Base-by-base conservation (phyloP, 164 flowering plant species). In the Aristolochia californica region DNA sequence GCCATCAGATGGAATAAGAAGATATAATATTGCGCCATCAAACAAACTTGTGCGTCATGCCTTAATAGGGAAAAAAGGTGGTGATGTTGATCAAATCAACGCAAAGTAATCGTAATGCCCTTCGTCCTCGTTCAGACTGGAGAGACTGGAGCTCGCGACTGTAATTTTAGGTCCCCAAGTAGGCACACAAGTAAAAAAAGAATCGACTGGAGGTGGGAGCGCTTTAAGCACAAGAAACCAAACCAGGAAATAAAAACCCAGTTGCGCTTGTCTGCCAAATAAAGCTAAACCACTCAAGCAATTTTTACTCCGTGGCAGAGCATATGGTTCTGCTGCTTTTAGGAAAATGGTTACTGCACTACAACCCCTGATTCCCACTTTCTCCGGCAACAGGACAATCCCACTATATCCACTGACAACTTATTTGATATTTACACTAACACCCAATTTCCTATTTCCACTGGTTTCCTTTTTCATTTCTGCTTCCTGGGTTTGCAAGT, bases 1-100 rank as follows among this genome's bases (percentile, higher is more conserved):
- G 15, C 15, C 15, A 44, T 18, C n/a, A 55, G 17, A 45, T 2
- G 51, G 26, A 16, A 52, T 45, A n/a, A 57, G 13, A 25, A 43
- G 47, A 56, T 12, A 48, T 21, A 27, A 25, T 17, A 54, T 45
- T 52, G 48, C 28, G 52, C 59, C 26, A 24, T 26, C 28, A 23
- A 50, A 50, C 59, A 38, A 38, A 22, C 59, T 43, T 50, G 57
- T 28, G 24, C 25, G 23, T 26, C 23, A 27, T 57, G 30, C 28
- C 38, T 16, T 45, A 38, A 7, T 13, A 48, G 22, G 18, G 50
- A 20, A 18, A 62, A 63, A 60, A 51, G 67, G 40, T 38, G 27
- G 22, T 62, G 60, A 67, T 52, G 71, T 56, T 44, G 62, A 50
- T 61, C 57, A 25, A 54, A 55, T 28, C 7, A 44, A 49, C 48